Base-by-base conservation (phyloP, 371 early-diverging fungal species). In the Mortierella sp. region DNA sequence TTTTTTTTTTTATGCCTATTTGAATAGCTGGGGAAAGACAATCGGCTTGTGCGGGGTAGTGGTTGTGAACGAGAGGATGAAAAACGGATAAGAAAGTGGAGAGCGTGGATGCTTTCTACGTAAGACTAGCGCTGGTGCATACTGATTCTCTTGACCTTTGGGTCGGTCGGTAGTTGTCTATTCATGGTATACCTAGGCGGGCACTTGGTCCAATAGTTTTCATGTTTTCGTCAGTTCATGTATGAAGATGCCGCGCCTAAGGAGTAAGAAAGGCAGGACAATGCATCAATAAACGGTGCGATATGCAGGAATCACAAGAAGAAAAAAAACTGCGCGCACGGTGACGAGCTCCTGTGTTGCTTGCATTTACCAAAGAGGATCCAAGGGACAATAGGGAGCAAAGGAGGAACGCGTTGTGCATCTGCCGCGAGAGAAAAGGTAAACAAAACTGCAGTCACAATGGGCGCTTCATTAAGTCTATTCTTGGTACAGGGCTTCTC, bases 391-490 rank as follows among this genome's bases (percentile, higher is more conserved):
- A 55, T 0, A 40, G 4, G 57, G 2, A n/a, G 10, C 9, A 26
- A 55, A 11, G 13, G 53, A 53, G 34, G 37, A 37, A 64, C 64
- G 64, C 64, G 64, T 64, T 21, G 64, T 6, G 34, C 8, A 9
- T 3, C 9, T n/a, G 13, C 1, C 8, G 59, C 5, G 26, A n/a
- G 16, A 3, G 26, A 31, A 64, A 64, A 64, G 9, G 64, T 64
- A 64, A 64, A 64, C 64, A 64, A 31, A 64, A 64, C 8, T 64
- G 64, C 64, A 64, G 64, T 64, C 64, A 64, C 64, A 37, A 4
- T 40, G 43, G 43, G 2, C 61, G 61, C 61, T 34, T 34, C 16
- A 59, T 59, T 59, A 34, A 59, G 11, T 11, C 55, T 9, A 6
- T 21, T 54, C 28, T 46, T 46, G 48, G 48, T 46, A 1, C 48